These are phyloP conservation scores for Elongisporangium senticosum DNA, from an alignment of 352 stramenopile genomes.

Conservation along the genomic window DNA sequence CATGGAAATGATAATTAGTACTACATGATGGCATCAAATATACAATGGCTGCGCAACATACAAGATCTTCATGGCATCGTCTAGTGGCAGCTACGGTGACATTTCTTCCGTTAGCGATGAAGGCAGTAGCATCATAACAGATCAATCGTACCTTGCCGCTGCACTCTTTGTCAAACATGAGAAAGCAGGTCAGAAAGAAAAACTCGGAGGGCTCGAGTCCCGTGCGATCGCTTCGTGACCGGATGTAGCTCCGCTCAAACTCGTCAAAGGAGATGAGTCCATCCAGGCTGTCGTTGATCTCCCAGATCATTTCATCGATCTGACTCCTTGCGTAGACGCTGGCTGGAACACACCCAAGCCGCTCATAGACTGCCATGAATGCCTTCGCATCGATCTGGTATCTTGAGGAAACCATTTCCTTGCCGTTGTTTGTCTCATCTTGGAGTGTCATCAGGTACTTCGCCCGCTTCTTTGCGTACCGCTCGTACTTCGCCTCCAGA, in stretches of 20 bases:
- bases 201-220: constrained; percentile 67
- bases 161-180: constrained; percentile 79
- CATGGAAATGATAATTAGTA: background rate
- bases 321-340: constrained; percentile 31
- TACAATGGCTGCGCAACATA: constrained; percentile 13
- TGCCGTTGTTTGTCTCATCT: constrained; percentile 49
- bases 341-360: constrained; percentile 31
- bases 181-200: constrained; percentile 80
- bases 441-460: constrained; percentile 48
- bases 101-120: constrained; percentile 2
- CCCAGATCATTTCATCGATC: constrained; percentile 71
- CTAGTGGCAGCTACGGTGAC: constrained; percentile 46
- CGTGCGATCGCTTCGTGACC: constrained; percentile 51
- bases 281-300: constrained; percentile 76
- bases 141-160: constrained; percentile 36
- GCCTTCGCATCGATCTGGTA: constrained; percentile 46
- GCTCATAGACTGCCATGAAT: constrained; percentile 51
- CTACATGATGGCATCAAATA: too few relatives aligned
- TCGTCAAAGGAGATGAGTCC: constrained; percentile 68
- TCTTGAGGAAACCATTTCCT: constrained; percentile 42
- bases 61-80: constrained; percentile 79
- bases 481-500: constrained; percentile 28
- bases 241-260: constrained; percentile 70
- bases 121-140: constrained; percentile 3
- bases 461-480: constrained; percentile 28